Base-by-base conservation (phyloP, 2,329 filamentous ascomycete genomes). In the Colletotrichum sp. region DNA sequence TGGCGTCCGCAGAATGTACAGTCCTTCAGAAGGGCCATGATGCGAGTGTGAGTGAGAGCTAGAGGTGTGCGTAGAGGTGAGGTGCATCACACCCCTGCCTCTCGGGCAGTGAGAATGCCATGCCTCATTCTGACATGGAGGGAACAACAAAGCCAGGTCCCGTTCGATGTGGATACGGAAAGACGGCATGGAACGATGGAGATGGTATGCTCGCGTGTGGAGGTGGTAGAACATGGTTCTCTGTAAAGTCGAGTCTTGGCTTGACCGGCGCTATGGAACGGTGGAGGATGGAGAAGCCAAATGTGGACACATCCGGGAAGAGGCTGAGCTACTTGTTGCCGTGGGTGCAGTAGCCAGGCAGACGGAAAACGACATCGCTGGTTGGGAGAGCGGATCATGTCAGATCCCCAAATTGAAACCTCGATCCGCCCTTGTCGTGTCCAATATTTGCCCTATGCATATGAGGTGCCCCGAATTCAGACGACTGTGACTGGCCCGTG, bases 101-200 rank as follows among this genome's bases (percentile, higher is more conserved):
- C 59, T 60, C 21, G 34, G 57, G 73, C 64, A 59, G 70, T 59
- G 44, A 32, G 32, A 28, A 64, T 59, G 44, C 21, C 70, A 64
- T 68, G 64, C 15, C 64, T 57, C 39, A n/a, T 68, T 73, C 70
- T 76, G 59, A 68, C 73, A 76, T 76, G 73, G 73, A 76, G 64
- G 73, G 73, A 60, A 73, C 70, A 73, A 76, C 28, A 68, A 70
- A 57, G 63, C 59, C 59, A 69, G 49, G 70, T 44, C 39, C 57
- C 44, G 15, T 57, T n/a, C 28, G 36, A 15, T 32, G 39, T 62
- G 63, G 55, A 52, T 36, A 71, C 69, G 63, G 71, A 52, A 52
- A 44, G 6, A 57, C 55, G 69, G 63, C 49, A 55, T 68, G 49
- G 62, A 62, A 52, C 44, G n/a, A 21, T 13, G 63, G 44, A 60